Conservation (phyloP, 2,329 filamentous ascomycete species). For the Lachnellula subtilissima region DNA sequence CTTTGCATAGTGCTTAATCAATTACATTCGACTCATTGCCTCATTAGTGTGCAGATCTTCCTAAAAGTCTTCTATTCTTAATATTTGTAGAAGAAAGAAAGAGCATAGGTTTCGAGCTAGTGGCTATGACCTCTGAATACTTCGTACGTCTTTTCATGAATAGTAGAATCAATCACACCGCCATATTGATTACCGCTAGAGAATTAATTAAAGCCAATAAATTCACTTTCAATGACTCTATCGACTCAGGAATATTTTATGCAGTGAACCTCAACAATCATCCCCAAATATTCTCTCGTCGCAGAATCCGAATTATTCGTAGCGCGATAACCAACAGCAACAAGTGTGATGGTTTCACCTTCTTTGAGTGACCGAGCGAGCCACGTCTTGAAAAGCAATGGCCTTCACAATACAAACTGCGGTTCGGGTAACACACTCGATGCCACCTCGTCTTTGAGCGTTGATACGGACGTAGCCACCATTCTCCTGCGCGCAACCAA, state of each 20-base stretch:
- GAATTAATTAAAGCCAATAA: neutral
- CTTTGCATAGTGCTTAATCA: too few species aligned
- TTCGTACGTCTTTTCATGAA: too few species aligned
- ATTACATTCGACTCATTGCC: too few species aligned
- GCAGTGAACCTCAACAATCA: neutral
- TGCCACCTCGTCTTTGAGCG: neutral
- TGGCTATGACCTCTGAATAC: too few species aligned
- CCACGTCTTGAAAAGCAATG: neutral
- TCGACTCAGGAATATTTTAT: neutral
- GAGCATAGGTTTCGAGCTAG: too few species aligned
- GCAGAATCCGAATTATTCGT: neutral
- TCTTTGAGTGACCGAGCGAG: neutral
- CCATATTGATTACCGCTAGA: neutral
- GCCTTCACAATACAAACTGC: neutral
- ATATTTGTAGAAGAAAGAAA: too few species aligned
- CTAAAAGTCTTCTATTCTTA: too few species aligned
- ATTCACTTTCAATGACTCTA: neutral
- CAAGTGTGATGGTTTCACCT: neutral
- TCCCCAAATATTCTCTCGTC: neutral
- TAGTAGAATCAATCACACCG: neutral
- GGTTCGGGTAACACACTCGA: neutral
- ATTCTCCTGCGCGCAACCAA: too few species aligned
- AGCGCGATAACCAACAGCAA: neutral
- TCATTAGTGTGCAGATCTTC: too few species aligned
- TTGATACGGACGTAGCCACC: too few species aligned